These are phyloP conservation scores for Hypoxylon sp. DNA, from an alignment of 2,329 filamentous ascomycete genomes.

Conservation along the genomic window DNA sequence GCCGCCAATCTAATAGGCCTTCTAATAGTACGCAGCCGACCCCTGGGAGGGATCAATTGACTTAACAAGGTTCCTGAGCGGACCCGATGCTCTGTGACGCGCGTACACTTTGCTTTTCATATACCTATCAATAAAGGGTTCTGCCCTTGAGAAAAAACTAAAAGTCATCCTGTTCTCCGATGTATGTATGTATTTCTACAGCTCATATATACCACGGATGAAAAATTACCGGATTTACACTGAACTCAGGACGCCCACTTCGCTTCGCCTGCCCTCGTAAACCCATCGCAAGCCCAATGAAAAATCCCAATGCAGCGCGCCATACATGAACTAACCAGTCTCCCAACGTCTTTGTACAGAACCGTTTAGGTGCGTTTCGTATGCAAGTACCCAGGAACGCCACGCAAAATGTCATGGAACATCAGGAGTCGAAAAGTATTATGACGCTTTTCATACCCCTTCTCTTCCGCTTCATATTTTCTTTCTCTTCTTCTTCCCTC, in stretches of 20 bases:
- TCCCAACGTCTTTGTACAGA: slow-evolving; percentile 4
- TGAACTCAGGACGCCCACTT: not conserved
- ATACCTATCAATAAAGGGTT: not conserved
- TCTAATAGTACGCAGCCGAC: not conserved
- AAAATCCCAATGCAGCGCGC: slow-evolving; percentile 8
- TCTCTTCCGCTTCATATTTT: not conserved
- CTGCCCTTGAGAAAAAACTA: not conserved
- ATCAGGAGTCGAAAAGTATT: slow-evolving; percentile 22
- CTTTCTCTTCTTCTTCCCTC: not conserved
- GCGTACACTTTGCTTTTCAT: slow-evolving; percentile 1
- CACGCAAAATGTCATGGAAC: slow-evolving; percentile 35
- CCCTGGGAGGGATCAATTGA: slow-evolving; percentile 6
- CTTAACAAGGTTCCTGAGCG: not conserved
- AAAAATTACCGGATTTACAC: slow-evolving; percentile 1
- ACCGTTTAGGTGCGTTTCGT: slow-evolving; percentile 18
- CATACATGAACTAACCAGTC: slow-evolving; percentile 9
- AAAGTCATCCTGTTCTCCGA: not conserved
- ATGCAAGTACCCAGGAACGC: slow-evolving; percentile 40
- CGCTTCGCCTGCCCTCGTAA: not conserved
- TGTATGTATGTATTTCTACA: slow-evolving; percentile 4
- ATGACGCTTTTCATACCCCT: slow-evolving; percentile 6
- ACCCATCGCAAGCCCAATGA: not conserved
- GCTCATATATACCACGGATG: slow-evolving; percentile 1
- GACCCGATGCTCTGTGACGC: not conserved
- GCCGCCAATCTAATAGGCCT: not conserved